These are phyloP conservation scores for Mycena leptocephala DNA, from an alignment of 768 basidiomycete species.

Conservation along the genomic window DNA sequence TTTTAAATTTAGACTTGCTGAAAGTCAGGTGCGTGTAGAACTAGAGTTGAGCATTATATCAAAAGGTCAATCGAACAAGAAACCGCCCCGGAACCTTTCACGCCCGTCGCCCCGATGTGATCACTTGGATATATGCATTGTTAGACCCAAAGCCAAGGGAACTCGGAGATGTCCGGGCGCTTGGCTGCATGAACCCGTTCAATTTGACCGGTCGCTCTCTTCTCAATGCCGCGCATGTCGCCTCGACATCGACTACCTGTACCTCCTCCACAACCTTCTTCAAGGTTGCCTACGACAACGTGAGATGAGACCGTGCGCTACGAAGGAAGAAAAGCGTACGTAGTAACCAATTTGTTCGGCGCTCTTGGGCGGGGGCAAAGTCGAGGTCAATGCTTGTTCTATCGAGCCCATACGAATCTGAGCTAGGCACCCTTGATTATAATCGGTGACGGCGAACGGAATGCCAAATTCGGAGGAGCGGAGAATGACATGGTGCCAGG, in stretches of 20 bases:
- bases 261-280: neutral
- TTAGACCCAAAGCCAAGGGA: neutral
- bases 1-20: too few relatives aligned
- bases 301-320: neutral
- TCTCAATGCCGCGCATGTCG: neutral
- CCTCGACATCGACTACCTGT: neutral
- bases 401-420: neutral
- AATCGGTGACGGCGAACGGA: constrained; percentile 45
- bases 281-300: neutral
- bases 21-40: too few relatives aligned
- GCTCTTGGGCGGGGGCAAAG: neutral
- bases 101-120: neutral
- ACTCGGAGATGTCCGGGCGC: neutral
- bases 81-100: too few relatives aligned
- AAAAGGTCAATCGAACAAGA: too few relatives aligned
- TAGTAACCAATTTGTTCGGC: neutral
- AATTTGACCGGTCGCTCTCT: neutral
- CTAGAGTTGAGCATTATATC: too few relatives aligned
- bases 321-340: neutral
- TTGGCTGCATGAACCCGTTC: neutral
- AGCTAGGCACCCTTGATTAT: constrained; percentile 25
- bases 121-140: neutral
- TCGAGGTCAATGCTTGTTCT: constrained; percentile 22
- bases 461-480: constrained; percentile 42
- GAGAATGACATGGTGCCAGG: constrained; percentile 55